Evolutionary conservation across 2,329 filamentous ascomycete genomes (phyloP).

Genomic region (Monilinia fructigena): DNA sequence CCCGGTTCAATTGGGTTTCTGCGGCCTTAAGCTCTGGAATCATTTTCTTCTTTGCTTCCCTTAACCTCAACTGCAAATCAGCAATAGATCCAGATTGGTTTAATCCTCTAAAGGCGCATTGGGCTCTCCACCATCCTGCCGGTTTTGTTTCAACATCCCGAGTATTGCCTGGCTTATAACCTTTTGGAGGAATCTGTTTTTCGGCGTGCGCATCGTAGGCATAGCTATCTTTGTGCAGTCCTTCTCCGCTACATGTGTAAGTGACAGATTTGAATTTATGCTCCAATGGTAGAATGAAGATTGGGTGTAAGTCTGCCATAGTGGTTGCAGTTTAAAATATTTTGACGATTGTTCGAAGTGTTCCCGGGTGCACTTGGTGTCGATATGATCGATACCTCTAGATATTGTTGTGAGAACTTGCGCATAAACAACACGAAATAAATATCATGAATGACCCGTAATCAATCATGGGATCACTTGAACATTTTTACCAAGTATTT

Average conservation of each 20-base stretch:
- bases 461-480: background rate
- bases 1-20: conserved; percentile 28
- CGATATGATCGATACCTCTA: background rate
- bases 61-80: conserved; percentile 27
- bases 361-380: background rate
- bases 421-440: background rate
- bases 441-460: background rate
- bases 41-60: conserved; percentile 30
- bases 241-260: conserved; percentile 29
- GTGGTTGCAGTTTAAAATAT: background rate
- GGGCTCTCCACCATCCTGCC: conserved; percentile 29
- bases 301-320: conserved; percentile 29
- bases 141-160: conserved; percentile 27
- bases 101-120: conserved; percentile 29
- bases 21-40: conserved; percentile 25
- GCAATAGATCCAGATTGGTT: conserved; percentile 26
- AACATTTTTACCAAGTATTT: background rate
- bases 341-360: background rate
- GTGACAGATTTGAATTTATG: conserved; percentile 27
- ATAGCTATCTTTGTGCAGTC: conserved; percentile 28
- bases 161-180: conserved; percentile 20
- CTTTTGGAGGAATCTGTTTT: conserved; percentile 28
- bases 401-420: conserved; percentile 5
- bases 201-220: conserved; percentile 27
- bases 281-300: conserved; percentile 26